These are phyloP conservation scores for Piper longum DNA, from an alignment of 164 flowering plant genomes.

Conservation along the genomic window DNA sequence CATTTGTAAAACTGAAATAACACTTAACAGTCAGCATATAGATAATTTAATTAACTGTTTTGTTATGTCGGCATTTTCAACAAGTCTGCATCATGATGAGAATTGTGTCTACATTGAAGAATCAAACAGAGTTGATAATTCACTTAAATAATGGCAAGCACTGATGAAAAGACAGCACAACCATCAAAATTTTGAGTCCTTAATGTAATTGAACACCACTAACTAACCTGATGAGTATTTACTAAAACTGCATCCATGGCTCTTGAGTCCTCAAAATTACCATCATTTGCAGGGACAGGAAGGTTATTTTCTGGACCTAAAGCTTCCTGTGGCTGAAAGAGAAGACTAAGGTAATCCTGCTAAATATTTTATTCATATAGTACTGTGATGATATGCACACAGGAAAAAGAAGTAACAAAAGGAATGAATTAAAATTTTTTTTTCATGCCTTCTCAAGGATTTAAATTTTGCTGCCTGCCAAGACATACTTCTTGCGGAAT, in stretches of 20 bases:
- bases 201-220: background rate
- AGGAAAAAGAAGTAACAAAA: background rate
- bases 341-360: background rate
- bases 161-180: background rate
- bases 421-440: background rate
- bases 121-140: too few relatives aligned
- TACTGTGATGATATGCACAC: background rate
- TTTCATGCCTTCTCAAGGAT: too few relatives aligned
- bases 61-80: background rate
- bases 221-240: constrained; percentile 72
- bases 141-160: too few relatives aligned
- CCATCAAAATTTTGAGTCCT: background rate
- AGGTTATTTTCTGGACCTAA: constrained; percentile 40
- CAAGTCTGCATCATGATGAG: background rate
- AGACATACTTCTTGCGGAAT: too few relatives aligned
- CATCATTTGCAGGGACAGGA: constrained; percentile 36
- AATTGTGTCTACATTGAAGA: background rate
- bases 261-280: constrained; percentile 29
- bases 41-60: too few relatives aligned
- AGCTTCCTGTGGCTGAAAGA: constrained; percentile 43
- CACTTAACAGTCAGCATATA: constrained; percentile 1
- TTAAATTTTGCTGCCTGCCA: too few relatives aligned
- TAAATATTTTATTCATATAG: background rate
- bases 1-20: constrained; percentile 81
- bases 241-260: constrained; percentile 54